Evolutionary conservation across 2,329 filamentous ascomycete genomes (phyloP), one percentile per base, ranked within the genome.

Genomic region (Aspergillus novofumigatus): DNA sequence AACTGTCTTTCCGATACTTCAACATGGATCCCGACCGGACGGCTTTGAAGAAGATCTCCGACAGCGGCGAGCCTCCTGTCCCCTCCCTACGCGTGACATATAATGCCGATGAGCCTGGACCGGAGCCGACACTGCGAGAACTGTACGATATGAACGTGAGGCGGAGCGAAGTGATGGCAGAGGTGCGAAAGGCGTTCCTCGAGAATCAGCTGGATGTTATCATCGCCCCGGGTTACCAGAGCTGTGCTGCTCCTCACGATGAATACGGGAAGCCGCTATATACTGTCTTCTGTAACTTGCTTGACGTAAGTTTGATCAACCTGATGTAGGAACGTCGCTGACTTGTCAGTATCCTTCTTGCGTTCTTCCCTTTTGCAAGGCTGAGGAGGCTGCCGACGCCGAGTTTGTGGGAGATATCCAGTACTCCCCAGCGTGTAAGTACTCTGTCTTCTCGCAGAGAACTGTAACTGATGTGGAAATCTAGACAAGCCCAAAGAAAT

Each of bases 151-250:
- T 65, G n/a, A 66, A 65, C 23, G 58, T 57, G 1, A 42, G 47
- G 3, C 62, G 58, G 23, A 51, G 51, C 2, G 49, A 62, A 9
- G 58, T 61, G 8, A 51, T 49, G 1, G 62, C 49, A 3, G 20
- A 58, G 14, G 58, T 62, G 56, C 61, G 65, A 1, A 56, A 52
- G 3, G 48, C 59, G 0, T 69, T 55, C 28, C 5, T 67, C 3
- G 58, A 63, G 2, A 65, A 63, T 11, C 48, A 59, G 10, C 54
- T 69, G 17, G 67, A 69, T 52, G 52, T 63, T 3, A 60, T 69
- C 26, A 44, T 69, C 3, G 60, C 51, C 1, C 61, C 67, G 0
- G 66, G 59, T 2, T 67, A 62, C 25, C 67, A 68, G 54, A 62
- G 60, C 21, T 64, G 62, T 20, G 66, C 67, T 0, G 58, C 60